Base-by-base conservation (phyloP, 495 filamentous ascomycete species). In the Staphylotrichum tortipilum region DNA sequence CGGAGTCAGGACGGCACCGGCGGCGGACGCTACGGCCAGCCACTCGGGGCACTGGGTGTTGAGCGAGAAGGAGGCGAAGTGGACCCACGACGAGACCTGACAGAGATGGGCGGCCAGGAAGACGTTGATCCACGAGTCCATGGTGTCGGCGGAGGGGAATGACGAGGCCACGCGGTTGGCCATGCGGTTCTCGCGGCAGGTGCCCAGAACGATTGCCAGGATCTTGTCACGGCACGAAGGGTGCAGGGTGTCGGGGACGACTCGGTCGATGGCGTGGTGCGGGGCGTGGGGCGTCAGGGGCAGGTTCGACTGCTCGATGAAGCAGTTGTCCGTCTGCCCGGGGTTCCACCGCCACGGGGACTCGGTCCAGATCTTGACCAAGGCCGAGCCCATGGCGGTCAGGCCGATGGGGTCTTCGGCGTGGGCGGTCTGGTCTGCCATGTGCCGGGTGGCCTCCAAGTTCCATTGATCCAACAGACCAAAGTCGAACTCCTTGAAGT, bases 401-500 rank as follows among this genome's bases (percentile, higher is more conserved):
- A 69, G 59, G 34, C n/a, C 24, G 19, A 2, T 35, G 3, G 45
- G 45, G 34, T 39, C 45, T 17, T 64, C 64, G 40, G 39, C 60
- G 66, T 43, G 49, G 59, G 53, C 34, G 50, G 33, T 41, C 44
- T 33, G 34, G 52, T 59, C 45, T 53, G 49, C 22, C 23, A 33
- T 18, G 31, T 41, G 47, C 29, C 35, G 37, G 15, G 14, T 24
- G 35, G 69, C 69, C 7, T 74, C 73, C 14, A 70, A 46, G 22
- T 81, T 81, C 64, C 79, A 82, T 41, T 73, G 66, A 35, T 79
- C 73, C 1, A 85, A 69, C 12, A 80, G 62, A 0, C 71, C 70
- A 50, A 82, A 78, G 50, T 85, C 82, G 4, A 78, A 64, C 17
- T 81, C 79, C 21, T 77, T 81, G 14, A 83, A 65, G 29, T 82